These are phyloP conservation scores for Thymus mandschuricus DNA, from an alignment of 257 asterid genomes.

Conservation along the genomic window DNA sequence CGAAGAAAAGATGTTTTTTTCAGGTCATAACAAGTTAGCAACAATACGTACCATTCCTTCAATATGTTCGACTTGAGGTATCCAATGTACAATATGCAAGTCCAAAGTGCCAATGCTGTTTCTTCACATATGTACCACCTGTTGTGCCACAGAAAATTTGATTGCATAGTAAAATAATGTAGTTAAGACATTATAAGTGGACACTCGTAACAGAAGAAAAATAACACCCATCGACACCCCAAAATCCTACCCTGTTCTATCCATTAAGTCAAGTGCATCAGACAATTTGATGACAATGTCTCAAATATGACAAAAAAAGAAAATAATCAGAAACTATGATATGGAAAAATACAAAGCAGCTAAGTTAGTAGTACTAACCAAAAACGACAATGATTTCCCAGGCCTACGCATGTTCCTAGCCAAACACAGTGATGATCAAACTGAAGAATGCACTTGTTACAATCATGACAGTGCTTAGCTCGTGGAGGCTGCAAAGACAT, in stretches of 20 bases:
- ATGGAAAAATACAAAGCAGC: background rate
- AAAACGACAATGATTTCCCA: constrained; percentile 84
- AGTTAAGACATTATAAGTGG: background rate
- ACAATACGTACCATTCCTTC: constrained; percentile 76
- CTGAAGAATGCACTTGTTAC: constrained; percentile 96
- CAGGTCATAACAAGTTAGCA: constrained; percentile 9
- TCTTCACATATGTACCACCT: constrained; percentile 98
- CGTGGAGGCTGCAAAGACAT: constrained; percentile 86
- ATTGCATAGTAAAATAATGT: constrained; percentile 22
- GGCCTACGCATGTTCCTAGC: constrained; percentile 98
- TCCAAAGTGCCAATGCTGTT: constrained; percentile 87
- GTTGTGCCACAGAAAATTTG: constrained; percentile 29
- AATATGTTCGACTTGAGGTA: constrained; percentile 69
- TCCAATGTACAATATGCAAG: constrained; percentile 68
- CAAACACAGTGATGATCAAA: constrained; percentile 99
- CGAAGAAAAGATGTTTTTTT: constrained; percentile 10
- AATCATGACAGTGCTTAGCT: constrained; percentile 94
- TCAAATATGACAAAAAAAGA: background rate
- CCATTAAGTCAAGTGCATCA: constrained; percentile 2
- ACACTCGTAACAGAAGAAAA: background rate
- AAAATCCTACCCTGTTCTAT: background rate
- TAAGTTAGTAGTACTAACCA: constrained; percentile 57
- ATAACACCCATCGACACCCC: background rate
- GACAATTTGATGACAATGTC: background rate
- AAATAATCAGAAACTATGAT: constrained; percentile 16